Evolutionary conservation across 75 land plant genomes (phyloP), one percentile per base, ranked within the genome.

Genomic region (Pinus taeda): DNA sequence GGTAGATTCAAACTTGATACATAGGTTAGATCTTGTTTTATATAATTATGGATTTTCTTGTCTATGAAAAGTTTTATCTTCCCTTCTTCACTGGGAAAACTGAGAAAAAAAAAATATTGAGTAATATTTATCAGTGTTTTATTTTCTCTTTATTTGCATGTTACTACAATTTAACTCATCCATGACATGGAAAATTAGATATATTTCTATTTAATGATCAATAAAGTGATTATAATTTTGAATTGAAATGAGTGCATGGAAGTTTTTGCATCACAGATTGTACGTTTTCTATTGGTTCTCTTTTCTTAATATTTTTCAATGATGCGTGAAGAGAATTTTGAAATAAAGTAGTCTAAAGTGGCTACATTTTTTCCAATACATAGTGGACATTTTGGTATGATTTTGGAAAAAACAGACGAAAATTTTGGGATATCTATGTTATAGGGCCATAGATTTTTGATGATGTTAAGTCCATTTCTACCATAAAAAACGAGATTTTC

Each of bases 261-360:
- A 18, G 20, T 58, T 58, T 58, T 15, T 4, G 33, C 39, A 15
- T n/a, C 12, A 66, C n/a, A 6, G 9, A 39, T 66, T 33, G 42
- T 30, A 36, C 3, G 6, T 37, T 66, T 6, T 66, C 36, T 65
- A 0, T 65, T 29, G 36, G 4, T 17, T 15, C 39, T 33, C 37
- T 37, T 67, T 7, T 39, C 36, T 67, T 33, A 8, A 20, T 18
- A 13, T 67, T 15, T n/a, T 15, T 21, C 0, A 29, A 37, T 36
- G 21, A 67, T 55, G 53, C 49, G n/a, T 57, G 26, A 22, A 29
- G 33, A 59, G 57, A 57, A 61, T 81, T 29, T 56, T 78, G 57
- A 76, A 26, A 26, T 26, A 26, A 26, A 26, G 26, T 26, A 26
- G 26, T 26, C 0, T 26, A 26, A 26, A 26, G 26, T 0, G 26